Conservation (phyloP, 352 stramenopile genomes). For the Phytophthora aleatoria region DNA sequence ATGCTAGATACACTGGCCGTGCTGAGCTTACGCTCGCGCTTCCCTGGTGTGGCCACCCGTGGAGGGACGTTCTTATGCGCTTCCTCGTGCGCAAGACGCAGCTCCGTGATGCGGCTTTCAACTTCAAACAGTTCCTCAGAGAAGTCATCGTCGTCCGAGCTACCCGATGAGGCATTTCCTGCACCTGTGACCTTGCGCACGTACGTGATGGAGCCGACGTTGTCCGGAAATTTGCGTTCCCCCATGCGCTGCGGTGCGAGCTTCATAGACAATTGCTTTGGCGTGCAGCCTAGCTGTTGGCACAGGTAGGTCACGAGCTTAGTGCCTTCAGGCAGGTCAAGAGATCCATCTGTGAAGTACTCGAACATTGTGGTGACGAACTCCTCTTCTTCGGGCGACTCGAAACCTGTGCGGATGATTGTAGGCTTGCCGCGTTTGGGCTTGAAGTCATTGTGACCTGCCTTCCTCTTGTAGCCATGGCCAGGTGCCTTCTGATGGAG, state of each 20-base stretch:
- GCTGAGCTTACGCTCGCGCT: conserved; percentile 37
- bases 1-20: conserved; percentile 33
- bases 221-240: conserved; percentile 63
- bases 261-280: conserved; percentile 75
- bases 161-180: conserved; percentile 11
- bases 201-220: conserved; percentile 62
- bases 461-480: conserved; percentile 24
- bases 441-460: conserved; percentile 5
- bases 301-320: conserved; percentile 64
- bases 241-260: conserved; percentile 55
- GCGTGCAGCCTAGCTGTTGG: conserved; percentile 54
- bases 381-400: conserved; percentile 64
- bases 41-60: conserved; percentile 13
- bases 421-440: conserved; percentile 50
- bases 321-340: conserved; percentile 61
- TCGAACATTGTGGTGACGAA: conserved; percentile 65
- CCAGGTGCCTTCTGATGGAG: not conserved
- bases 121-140: conserved; percentile 59
- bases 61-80: conserved; percentile 34
- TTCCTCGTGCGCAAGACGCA: conserved; percentile 52
- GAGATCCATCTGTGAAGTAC: conserved; percentile 62
- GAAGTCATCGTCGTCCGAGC: conserved; percentile 30
- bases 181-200: conserved; percentile 33
- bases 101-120: conserved; percentile 50
- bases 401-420: conserved; percentile 81